Evolutionary conservation across 257 asterid species (phyloP), one percentile per base, ranked within the genome.

Genomic region (Knoxia roxburghii): DNA sequence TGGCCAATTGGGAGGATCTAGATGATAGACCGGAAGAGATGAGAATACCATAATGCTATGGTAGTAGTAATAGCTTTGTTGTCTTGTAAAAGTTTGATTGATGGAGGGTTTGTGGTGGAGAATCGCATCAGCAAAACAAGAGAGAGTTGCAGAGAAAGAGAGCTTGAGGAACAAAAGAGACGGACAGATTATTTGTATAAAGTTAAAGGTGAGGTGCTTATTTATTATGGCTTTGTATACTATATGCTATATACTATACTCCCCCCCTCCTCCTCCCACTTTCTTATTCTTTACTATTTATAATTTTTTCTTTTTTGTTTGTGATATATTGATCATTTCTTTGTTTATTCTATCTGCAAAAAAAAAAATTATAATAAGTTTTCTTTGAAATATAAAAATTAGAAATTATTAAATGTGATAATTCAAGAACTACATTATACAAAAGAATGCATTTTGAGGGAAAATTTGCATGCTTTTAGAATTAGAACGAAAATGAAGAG

Each of bases 31-130:
- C 6, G 84, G 84, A 77, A 73, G 59, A 64, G 84, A 64, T 67
- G 84, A 65, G 75, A 73, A 80, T 70, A 66, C 82, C 84, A 80
- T 80, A 70, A 46, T n/a, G n/a, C n/a, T n/a, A n/a, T n/a, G n/a
- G n/a, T n/a, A n/a, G n/a, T n/a, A 17, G 11, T 17, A 15, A 24
- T 40, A 59, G 71, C 68, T 70, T 40, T 17, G 53, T 20, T 75
- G 71, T 72, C 75, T 79, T 75, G 69, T 66, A 76, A 79, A 69
- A 73, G 23, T 72, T 9, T 37, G 9, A 37, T 37, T 68, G 73
- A 64, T 72, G 70, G 53, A n/a, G n/a, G 64, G 60, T 57, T 46
- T 74, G 63, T 68, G 70, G 70, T 73, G 68, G 77, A 76, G 76
- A 73, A 79, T 73, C 72, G 73, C 60, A 72, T 64, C 67, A 52